Conservation (phyloP, 2,329 filamentous ascomycete species). For the Acarospora socialis region DNA sequence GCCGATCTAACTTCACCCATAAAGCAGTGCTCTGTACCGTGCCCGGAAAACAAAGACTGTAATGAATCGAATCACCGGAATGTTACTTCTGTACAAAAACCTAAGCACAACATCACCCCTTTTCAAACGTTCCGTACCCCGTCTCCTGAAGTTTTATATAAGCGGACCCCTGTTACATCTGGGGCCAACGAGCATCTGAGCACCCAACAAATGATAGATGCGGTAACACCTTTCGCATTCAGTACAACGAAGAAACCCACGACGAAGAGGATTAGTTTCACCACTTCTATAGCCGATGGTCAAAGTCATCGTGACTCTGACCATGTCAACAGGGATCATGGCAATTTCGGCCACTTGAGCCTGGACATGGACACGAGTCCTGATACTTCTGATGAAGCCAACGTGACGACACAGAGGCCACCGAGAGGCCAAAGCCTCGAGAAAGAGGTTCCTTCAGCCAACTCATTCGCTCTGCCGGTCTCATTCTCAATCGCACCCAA, state of each 20-base stretch:
- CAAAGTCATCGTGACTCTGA: neutral
- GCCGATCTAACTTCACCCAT: slow-evolving; percentile 23
- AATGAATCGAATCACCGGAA: slow-evolving; percentile 10
- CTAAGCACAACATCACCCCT: slow-evolving; percentile 19
- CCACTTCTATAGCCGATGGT: slow-evolving; percentile 2
- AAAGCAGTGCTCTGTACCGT: slow-evolving; percentile 9
- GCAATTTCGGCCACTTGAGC: neutral
- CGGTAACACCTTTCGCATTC: slow-evolving; percentile 26
- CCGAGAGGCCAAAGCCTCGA: no score
- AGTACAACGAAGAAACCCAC: slow-evolving; percentile 21
- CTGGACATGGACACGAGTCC: neutral
- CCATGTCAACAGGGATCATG: neutral
- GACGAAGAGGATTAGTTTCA: slow-evolving; percentile 2
- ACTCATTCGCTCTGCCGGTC: no score
- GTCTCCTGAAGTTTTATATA: slow-evolving; percentile 5
- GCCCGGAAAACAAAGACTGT: slow-evolving; percentile 10
- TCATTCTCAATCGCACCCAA: slow-evolving; percentile 12
- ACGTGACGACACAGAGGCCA: no score
- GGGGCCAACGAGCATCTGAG: slow-evolving; percentile 19
- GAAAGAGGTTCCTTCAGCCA: no score
- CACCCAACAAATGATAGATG: slow-evolving; percentile 28
- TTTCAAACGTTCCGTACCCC: slow-evolving; percentile 17
- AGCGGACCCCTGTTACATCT: slow-evolving; percentile 3
- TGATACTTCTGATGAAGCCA: neutral
- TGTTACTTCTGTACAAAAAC: slow-evolving; percentile 9